A percentile compares a stretch with the other conserved stretches of the same genome.
Conservation (phyloP, 805 yeast species). For the Candida boidinii region DNA sequence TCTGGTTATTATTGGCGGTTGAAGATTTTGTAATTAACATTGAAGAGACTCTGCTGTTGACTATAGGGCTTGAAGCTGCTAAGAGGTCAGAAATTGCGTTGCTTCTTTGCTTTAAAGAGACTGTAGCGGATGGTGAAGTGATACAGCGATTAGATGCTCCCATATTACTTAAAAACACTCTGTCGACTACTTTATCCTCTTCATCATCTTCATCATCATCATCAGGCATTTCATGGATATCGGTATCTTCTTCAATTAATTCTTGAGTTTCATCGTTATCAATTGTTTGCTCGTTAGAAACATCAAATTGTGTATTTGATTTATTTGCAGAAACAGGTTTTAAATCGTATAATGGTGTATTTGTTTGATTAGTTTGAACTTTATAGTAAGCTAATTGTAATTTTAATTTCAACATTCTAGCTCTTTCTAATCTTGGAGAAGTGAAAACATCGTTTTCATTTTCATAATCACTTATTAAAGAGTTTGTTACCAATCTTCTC, state of each 20-base stretch:
- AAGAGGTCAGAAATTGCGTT: constrained; percentile 24
- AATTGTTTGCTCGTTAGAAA: constrained; percentile 1
- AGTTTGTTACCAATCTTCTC: too few relatives aligned
- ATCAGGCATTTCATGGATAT: too few relatives aligned
- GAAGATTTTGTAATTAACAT: constrained; percentile 1
- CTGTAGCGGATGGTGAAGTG: too few relatives aligned
- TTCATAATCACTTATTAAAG: too few relatives aligned
- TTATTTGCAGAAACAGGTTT: constrained; percentile 8
- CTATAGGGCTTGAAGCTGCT: constrained; percentile 25
- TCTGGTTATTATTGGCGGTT: too few relatives aligned
- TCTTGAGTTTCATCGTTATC: constrained; percentile 1
- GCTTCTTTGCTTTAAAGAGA: constrained; percentile 16
- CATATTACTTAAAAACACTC: too few relatives aligned
- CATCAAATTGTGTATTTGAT: neutral
- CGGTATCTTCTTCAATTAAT: too few relatives aligned
- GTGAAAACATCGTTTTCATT: constrained; percentile 2
- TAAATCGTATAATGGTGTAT: constrained; percentile 23
- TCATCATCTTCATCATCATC: too few relatives aligned
- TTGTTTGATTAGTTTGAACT: constrained; percentile 37
- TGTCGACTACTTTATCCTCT: too few relatives aligned
- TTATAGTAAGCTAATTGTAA: constrained; percentile 45
- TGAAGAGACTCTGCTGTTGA: too few relatives aligned
- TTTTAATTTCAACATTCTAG: constrained; percentile 35
- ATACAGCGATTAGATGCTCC: too few relatives aligned
- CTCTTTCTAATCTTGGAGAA: constrained; percentile 24